Evolutionary conservation across 371 early-diverging fungal genomes (phyloP).

Genomic region (Circinella minor): DNA sequence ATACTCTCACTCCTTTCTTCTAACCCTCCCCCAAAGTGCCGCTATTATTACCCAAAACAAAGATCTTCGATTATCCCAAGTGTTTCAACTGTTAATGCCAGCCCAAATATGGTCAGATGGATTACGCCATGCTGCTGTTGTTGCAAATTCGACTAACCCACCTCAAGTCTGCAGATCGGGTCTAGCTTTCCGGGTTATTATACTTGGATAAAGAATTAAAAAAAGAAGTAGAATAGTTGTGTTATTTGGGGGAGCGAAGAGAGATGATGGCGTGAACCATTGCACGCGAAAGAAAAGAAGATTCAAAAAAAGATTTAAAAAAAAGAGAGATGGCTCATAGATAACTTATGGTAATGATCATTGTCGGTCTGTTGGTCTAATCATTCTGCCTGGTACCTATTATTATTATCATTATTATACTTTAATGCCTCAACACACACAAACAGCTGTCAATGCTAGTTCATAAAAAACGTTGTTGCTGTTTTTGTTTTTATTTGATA

Average conservation of each 20-base stretch:
- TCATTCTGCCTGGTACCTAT: neutral
- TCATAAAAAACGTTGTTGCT: neutral
- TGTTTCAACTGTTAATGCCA: conserved; percentile 11
- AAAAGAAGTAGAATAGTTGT: too few species aligned
- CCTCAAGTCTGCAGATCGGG: conserved; percentile 8
- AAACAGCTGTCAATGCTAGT: conserved; percentile 10
- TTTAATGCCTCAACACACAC: neutral
- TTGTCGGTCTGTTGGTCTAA: too few species aligned
- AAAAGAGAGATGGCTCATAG: too few species aligned
- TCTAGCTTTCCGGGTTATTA: conserved; percentile 7
- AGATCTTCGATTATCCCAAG: conserved; percentile 15
- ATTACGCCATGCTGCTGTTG: conserved; percentile 16
- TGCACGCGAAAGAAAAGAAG: too few species aligned
- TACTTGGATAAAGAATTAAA: neutral
- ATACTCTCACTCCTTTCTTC: neutral
- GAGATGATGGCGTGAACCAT: too few species aligned
- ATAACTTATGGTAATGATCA: too few species aligned
- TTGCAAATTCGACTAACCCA: conserved; percentile 15
- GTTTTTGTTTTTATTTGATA: neutral
- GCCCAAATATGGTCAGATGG: conserved; percentile 22
- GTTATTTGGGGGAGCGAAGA: neutral
- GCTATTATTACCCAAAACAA: conserved; percentile 11
- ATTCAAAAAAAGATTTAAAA: too few species aligned
- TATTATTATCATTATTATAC: neutral
- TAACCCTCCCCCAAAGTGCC: conserved; percentile 3